These are phyloP conservation scores for Plenodomus biglobosus DNA, from an alignment of 2,329 filamentous ascomycete genomes.

Conservation along the genomic window DNA sequence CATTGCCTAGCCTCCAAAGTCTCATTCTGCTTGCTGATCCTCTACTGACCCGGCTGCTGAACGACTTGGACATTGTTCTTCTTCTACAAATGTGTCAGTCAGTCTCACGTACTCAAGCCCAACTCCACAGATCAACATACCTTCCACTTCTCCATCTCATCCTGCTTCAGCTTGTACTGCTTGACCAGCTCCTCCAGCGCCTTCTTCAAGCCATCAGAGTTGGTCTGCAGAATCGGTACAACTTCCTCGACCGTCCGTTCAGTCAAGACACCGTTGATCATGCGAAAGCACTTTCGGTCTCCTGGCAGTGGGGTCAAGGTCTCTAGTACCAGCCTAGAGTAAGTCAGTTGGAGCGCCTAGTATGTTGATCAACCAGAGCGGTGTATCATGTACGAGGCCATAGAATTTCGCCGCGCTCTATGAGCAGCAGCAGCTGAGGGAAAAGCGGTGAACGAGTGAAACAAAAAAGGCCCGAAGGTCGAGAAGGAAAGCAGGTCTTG, in stretches of 20 bases:
- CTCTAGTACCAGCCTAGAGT: conserved; percentile 81
- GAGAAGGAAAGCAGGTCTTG: not conserved
- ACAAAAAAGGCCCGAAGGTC: not conserved
- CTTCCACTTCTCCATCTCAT: conserved; percentile 98
- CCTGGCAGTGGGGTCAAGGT: conserved; percentile 79
- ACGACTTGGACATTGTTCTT: conserved; percentile 89
- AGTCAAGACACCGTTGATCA: conserved; percentile 96
- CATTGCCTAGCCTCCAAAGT: conserved; percentile 1
- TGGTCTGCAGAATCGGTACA: conserved; percentile 85
- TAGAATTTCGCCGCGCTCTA: not conserved
- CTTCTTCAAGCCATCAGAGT: conserved; percentile 90
- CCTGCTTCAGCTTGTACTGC: conserved; percentile 93
- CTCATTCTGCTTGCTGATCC: conserved; percentile 10
- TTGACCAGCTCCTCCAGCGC: conserved; percentile 93
- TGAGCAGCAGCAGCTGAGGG: not conserved
- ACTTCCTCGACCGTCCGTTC: conserved; percentile 94
- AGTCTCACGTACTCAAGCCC: not conserved
- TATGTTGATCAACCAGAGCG: not conserved
- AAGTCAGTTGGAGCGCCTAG: conserved; percentile 16
- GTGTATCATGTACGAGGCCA: not conserved
- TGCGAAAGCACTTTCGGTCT: conserved; percentile 95
- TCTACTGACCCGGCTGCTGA: conserved; percentile 60
- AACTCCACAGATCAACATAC: conserved; percentile 54
- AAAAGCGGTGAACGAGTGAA: conserved; percentile 3
- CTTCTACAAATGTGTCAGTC: conserved; percentile 59